phyloP scores from a whole-genome alignment of 2,329 filamentous ascomycete genomes.

The Phoma sp. region DNA sequence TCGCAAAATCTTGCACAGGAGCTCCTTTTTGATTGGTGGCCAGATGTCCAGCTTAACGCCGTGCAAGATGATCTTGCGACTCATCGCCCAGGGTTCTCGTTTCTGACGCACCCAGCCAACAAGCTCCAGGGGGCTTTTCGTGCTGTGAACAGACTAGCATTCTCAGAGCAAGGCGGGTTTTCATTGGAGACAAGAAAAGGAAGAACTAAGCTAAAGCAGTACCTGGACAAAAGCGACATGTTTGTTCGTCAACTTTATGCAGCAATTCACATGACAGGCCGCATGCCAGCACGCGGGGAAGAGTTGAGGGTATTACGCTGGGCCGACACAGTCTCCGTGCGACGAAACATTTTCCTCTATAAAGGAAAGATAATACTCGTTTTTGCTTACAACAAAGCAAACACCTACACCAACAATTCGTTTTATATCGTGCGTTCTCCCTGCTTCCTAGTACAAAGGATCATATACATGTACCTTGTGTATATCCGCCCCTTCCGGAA shows the following conservation, averaged over 20 bases:
- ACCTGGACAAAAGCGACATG: background rate
- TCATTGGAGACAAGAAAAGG: conserved; percentile 11
- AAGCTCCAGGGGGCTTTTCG: conserved; percentile 9
- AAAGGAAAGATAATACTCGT: conserved; percentile 15
- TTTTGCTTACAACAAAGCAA: conserved; percentile 16
- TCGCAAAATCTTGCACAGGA: conserved; percentile 8
- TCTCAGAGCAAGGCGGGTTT: conserved; percentile 8
- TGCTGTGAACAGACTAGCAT: conserved; percentile 4
- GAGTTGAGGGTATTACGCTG: conserved; percentile 7
- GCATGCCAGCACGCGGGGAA: conserved; percentile 14
- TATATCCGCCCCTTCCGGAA: conserved; percentile 7
- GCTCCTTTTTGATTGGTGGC: conserved; percentile 13
- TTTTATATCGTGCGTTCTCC: conserved; percentile 12
- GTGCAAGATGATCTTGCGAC: conserved; percentile 14
- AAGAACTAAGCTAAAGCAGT: background rate
- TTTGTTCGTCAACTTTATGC: conserved; percentile 4
- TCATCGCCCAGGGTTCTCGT: conserved; percentile 10
- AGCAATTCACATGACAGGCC: conserved; percentile 5
- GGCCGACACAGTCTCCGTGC: conserved; percentile 9
- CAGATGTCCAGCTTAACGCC: background rate
- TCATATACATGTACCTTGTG: conserved; percentile 6
- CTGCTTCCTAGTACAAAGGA: conserved; percentile 1
- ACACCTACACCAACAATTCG: conserved; percentile 11
- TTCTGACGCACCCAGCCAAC: conserved; percentile 10
- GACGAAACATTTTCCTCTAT: conserved; percentile 14